A percentile compares a stretch with the other conserved stretches of the same genome.
Evolutionary conservation across 208 protist species (phyloP).

Genomic region (Leishmania aethiopica): DNA sequence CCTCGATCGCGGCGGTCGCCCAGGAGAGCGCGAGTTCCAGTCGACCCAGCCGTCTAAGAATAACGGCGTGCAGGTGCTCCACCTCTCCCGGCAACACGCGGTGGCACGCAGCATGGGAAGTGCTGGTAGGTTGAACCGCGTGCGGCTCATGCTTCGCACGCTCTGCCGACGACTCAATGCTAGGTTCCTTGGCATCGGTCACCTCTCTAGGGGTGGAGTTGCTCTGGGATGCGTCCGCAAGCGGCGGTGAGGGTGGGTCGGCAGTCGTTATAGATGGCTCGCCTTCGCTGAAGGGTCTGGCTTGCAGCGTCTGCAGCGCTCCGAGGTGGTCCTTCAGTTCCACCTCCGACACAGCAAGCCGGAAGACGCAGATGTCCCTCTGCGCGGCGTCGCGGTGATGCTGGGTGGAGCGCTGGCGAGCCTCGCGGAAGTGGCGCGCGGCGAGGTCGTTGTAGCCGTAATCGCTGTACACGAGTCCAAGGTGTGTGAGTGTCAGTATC

Average conservation of each 20-base stretch:
- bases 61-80: slow-evolving; percentile 23
- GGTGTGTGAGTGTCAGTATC: slow-evolving; percentile 54
- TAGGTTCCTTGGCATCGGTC: background rate
- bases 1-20: slow-evolving; percentile 26
- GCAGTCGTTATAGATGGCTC: background rate
- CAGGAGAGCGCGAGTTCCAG: slow-evolving; percentile 21
- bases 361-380: slow-evolving; percentile 37
- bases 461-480: slow-evolving; percentile 76
- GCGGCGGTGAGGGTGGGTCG: background rate
- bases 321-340: slow-evolving; percentile 25
- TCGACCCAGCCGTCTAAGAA: slow-evolving; percentile 28
- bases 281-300: background rate
- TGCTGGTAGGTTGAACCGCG: background rate
- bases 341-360: slow-evolving; percentile 30
- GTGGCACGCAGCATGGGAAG: background rate
- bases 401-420: background rate
- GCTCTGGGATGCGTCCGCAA: background rate
- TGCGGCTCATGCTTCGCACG: background rate
- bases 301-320: slow-evolving; percentile 22
- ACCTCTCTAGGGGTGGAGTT: background rate
- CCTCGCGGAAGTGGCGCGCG: slow-evolving; percentile 59
- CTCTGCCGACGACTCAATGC: background rate
- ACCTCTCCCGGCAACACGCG: slow-evolving; percentile 3
- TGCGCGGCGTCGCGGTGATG: slow-evolving; percentile 23
- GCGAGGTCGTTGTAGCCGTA: slow-evolving; percentile 80